Evolutionary conservation across 2,329 filamentous ascomycete genomes (phyloP).

Genomic region (Verticillium tricorpus): DNA sequence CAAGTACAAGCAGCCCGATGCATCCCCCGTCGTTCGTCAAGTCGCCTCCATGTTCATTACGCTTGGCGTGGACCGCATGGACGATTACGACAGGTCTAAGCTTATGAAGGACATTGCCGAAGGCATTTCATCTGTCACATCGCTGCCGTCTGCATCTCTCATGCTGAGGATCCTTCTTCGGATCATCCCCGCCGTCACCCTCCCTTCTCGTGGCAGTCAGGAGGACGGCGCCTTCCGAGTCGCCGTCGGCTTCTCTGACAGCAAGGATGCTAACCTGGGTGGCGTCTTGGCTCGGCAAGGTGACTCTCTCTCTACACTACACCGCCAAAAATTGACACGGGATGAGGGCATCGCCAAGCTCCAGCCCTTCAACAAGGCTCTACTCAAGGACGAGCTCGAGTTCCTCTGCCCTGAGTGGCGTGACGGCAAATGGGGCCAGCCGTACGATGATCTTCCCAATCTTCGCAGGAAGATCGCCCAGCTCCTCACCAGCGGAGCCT

Average conservation of each 20-base stretch:
- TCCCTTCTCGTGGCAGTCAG: conserved; percentile 73
- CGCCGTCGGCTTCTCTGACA: conserved; percentile 60
- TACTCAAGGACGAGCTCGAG: conserved; percentile 60
- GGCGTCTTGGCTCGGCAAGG: conserved; percentile 69
- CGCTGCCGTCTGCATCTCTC: conserved; percentile 38
- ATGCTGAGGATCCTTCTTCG: conserved; percentile 82
- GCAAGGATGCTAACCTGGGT: conserved; percentile 68
- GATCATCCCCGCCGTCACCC: conserved; percentile 63
- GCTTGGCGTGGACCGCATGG: conserved; percentile 60
- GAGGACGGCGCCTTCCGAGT: conserved; percentile 69
- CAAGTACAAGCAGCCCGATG: conserved; percentile 75
- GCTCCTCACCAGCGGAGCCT: conserved; percentile 80
- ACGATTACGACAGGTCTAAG: conserved; percentile 58
- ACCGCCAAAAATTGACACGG: too few species aligned
- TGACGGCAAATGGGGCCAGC: conserved; percentile 7
- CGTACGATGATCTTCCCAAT: conserved; percentile 35
- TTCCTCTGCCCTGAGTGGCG: conserved; percentile 64
- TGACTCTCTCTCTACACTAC: too few species aligned
- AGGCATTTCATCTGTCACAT: conserved; percentile 51
- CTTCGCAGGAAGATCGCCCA: conserved; percentile 56
- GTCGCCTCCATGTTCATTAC: conserved; percentile 88
- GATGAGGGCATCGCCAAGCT: conserved; percentile 13
- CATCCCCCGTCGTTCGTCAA: conserved; percentile 72
- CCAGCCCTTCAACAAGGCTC: conserved; percentile 38
- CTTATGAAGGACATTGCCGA: conserved; percentile 67